Evolutionary conservation across 1,139 yeast genomes (phyloP), one percentile per base, ranked within the genome.

Genomic region (Petasospora fabianii): DNA sequence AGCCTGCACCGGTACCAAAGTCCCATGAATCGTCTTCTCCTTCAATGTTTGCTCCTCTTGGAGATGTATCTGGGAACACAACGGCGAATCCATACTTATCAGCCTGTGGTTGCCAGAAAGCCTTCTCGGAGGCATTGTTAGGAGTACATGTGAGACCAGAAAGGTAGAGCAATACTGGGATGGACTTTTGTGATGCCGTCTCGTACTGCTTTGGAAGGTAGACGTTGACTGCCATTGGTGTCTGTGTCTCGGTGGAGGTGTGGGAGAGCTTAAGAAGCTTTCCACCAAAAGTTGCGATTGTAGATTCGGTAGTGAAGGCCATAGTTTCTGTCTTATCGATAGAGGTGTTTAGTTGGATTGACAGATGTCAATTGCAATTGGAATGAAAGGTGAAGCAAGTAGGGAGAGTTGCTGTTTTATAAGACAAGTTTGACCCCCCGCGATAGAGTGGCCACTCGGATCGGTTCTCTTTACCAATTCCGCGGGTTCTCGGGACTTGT

Each of bases 91-190:
- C 95, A 56, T 77, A 77, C 56, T 83, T 75, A 49, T 80, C 75
- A 9, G 96, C 96, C 61, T 80, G 81, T 44, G 80, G 77, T 55
- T 84, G 92, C 67, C 94, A 76, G 54, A 80, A 85, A 1, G 97
- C 95, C 73, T 92, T 92, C 57, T 92, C 98, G n/a, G 86, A 71
- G 42, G 95, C 96, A 60, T 90, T 92, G 64, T 86, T 80, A 31
- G 97, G 97, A 1, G 95, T 82, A 60, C 97, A 92, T 1, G 97
- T 87, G 52, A 92, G 72, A 1, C 98, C 98, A 4, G 96, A 84
- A 24, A 92, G 73, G 59, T 82, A 92, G 47, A 84, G 61, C 45
- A 92, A 61, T 0, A 85, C 87, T 1, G 98, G 97, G 15, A 82
- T 62, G 35, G 61, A 59, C 34, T 65, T 60, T 4, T 46, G 46